A percentile compares a stretch with the other conserved stretches of the same genome.
Conservation (phyloP, 2,329 filamentous ascomycete species). For the Aspergillus candidus region DNA sequence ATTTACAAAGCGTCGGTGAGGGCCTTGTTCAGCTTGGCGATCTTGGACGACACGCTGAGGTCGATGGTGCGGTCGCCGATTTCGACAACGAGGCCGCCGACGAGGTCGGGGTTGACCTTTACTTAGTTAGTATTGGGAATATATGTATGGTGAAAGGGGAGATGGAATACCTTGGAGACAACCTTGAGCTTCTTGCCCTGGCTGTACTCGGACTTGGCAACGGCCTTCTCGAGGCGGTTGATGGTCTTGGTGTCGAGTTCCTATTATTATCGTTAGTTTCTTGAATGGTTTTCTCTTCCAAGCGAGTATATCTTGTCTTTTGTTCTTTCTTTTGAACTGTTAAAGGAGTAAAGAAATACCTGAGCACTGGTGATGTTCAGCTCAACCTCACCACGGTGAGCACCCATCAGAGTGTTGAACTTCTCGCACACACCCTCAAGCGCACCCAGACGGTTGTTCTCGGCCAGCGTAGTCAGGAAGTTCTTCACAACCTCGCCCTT, state of each 20-base stretch:
- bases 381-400: constrained; percentile 87
- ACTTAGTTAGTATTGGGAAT: constrained; percentile 2
- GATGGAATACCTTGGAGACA: constrained; percentile 71
- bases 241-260: constrained; percentile 83
- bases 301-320: no score
- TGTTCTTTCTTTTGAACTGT: no score
- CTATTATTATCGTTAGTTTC: no score
- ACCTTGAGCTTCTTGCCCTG: constrained; percentile 98
- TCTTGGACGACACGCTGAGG: constrained; percentile 87
- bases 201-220: constrained; percentile 82
- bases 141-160: constrained; percentile 8
- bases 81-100: constrained; percentile 91
- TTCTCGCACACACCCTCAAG: constrained; percentile 79
- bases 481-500: constrained; percentile 84
- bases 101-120: constrained; percentile 87
- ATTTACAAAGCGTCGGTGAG: constrained; percentile 93
- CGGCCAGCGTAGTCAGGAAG: constrained; percentile 82
- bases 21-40: constrained; percentile 99
- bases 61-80: constrained; percentile 97
- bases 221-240: constrained; percentile 74
- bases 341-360: constrained; percentile 50
- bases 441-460: constrained; percentile 89
- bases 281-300: no score
- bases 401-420: constrained; percentile 81
- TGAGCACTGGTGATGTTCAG: constrained; percentile 83